Base-by-base conservation (phyloP, 768 basidiomycete species). In the Tephrocybe sp. region DNA sequence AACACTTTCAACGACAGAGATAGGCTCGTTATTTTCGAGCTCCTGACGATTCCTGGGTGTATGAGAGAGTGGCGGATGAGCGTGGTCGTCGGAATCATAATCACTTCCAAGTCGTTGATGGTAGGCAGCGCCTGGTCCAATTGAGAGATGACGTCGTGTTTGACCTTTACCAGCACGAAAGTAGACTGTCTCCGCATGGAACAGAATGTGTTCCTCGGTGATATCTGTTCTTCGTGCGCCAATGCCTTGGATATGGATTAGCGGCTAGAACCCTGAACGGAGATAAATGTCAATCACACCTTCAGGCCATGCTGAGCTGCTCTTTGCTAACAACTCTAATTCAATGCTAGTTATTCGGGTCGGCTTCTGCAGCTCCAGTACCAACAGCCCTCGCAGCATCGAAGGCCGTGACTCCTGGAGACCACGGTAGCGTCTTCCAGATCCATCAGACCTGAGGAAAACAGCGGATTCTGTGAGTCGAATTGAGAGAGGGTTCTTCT, bases 281-380 rank as follows among this genome's bases (percentile, higher is more conserved):
- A 9, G 5, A 10, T 17, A 48, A 39, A 35, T 35, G 9, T 35
- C 30, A 39, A 32, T 11, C 76, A 45, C 53, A 93, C 95, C 91
- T 78, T 97, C 93, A 2, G 87, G 84, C 87, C 92, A 97, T 33
- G 83, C 78, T 4, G 85, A 88, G 19, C 75, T 69, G 2, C 85
- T 75, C 52, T 75, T 86, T 2, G 89, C 94, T 39, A 83, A 73
- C 17, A 99, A 70, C 64, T 85, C 82, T 34, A 97, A 74, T 49
- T 86, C 85, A 51, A 99, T 94, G 60, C 84, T 88, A 30, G 87
- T 85, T 57, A 99, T 85, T 65, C 84, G 84, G 47, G 84, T 93
- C 0, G 93, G 84, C 64, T 96, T 96, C 26, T 73, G 72, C 10
- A 80, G 66, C 22, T 75, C 70, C 14, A 78, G 63, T 1, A 79